Base-by-base conservation (phyloP, 768 basidiomycete genomes). In the Boletus rex-veris region DNA sequence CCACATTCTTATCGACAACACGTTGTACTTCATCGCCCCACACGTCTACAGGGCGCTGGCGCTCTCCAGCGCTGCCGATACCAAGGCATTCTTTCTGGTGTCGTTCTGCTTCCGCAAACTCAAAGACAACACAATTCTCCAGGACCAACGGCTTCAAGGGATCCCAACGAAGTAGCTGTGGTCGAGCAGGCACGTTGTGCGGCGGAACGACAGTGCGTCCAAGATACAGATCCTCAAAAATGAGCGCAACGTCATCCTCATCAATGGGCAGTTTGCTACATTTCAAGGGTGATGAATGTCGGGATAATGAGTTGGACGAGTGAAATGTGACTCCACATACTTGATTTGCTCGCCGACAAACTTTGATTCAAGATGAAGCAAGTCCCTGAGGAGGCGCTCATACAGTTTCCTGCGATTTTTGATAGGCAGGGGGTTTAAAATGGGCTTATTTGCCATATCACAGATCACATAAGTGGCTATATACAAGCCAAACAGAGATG, bases 71-170 rank as follows among this genome's bases (percentile, higher is more conserved):
- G 46, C 50, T 44, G 30, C 54, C 58, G 3, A 55, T 30, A 33
- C 59, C 59, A 40, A 65, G 75, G 41, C 80, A 82, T 36, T 76
- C 75, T 52, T 68, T 71, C 36, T 76, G 65, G 66, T 93, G 92
- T 52, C 75, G 78, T 64, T 85, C 84, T 0, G 84, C 89, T 50
- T 97, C 91, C 46, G 75, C 77, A 50, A 77, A 69, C 52, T 92
- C 90, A 72, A 98, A 84, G 3, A 93, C 85, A 11, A 95, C 90
- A 52, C 88, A 83, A 67, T 98, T 98, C 37, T 89, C 85, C n/a
- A 81, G 73, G 24, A 78, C 74, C 19, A 98, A 65, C 3, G 86
- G 85, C 36, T 70, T 70, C 3, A 67, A 66, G 16, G 80, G 78
- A 60, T 92, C 85, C 97, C 96, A 99, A 42, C 92, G 77, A 21